Evolutionary conservation across 2,329 filamentous ascomycete genomes (phyloP).

Genomic region (Cladosporium cucumerinum): DNA sequence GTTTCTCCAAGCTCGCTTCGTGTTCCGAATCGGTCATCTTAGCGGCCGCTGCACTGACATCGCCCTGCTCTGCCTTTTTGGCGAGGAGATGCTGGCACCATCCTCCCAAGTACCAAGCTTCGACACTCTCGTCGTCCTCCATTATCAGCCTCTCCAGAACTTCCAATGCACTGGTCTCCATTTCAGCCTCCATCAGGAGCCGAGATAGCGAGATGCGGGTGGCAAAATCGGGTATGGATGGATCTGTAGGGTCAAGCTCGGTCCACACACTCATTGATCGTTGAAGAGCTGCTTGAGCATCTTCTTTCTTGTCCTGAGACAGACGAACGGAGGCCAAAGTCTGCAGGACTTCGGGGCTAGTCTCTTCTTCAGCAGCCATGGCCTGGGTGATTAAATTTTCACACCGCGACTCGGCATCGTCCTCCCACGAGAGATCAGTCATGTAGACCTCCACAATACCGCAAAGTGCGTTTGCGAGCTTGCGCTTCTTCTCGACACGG

Average conservation of each 20-base stretch:
- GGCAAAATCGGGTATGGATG: slow-evolving; percentile 77
- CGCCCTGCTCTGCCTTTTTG: slow-evolving; percentile 56
- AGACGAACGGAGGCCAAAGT: slow-evolving; percentile 92
- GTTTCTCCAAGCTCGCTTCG: slow-evolving; percentile 51
- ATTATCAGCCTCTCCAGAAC: slow-evolving; percentile 79
- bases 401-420: slow-evolving; percentile 83
- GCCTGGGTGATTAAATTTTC: slow-evolving; percentile 89
- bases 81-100: slow-evolving; percentile 84
- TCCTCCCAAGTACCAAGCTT: slow-evolving; percentile 94
- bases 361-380: slow-evolving; percentile 72
- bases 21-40: slow-evolving; percentile 39
- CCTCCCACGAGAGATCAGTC: slow-evolving; percentile 79
- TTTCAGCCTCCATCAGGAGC: slow-evolving; percentile 82
- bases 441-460: slow-evolving; percentile 96
- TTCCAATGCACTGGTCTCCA: slow-evolving; percentile 79
- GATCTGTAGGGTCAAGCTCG: slow-evolving; percentile 68
- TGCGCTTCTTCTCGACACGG: slow-evolving; percentile 68
- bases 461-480: slow-evolving; percentile 87
- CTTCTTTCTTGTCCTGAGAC: slow-evolving; percentile 74
- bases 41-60: slow-evolving; percentile 31
- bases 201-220: slow-evolving; percentile 79
- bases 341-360: slow-evolving; percentile 82
- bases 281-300: slow-evolving; percentile 74
- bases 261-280: slow-evolving; percentile 82
- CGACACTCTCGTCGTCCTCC: slow-evolving; percentile 91